A percentile compares a stretch with the other conserved stretches of the same genome.
Evolutionary conservation across 2,329 filamentous ascomycete species (phyloP).

Genomic region (Epichloe elymi): DNA sequence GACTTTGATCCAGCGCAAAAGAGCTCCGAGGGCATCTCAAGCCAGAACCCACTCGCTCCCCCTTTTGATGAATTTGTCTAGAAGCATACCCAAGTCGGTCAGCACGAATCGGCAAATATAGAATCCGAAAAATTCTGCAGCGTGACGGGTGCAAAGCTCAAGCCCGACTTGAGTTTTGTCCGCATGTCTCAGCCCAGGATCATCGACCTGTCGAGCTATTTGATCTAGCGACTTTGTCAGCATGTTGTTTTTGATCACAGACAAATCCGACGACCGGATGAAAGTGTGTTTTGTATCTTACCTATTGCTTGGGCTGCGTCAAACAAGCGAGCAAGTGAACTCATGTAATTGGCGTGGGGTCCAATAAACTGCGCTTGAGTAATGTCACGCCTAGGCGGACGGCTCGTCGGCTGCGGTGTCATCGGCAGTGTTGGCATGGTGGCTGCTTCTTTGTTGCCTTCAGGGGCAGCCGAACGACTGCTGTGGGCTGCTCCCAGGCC

Average conservation of each 20-base stretch:
- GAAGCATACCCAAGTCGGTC: constrained; percentile 64
- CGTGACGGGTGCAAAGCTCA: constrained; percentile 84
- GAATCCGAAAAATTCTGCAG: constrained; percentile 95
- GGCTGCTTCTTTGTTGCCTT: constrained; percentile 24
- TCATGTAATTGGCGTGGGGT: constrained; percentile 84
- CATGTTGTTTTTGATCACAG: neutral
- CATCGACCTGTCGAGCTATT: constrained; percentile 91
- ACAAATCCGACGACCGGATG: no score
- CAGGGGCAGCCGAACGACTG: constrained; percentile 12
- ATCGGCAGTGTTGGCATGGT: constrained; percentile 65
- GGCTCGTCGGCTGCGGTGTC: constrained; percentile 51
- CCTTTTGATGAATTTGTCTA: constrained; percentile 96
- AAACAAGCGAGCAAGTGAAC: constrained; percentile 75
- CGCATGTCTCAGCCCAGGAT: constrained; percentile 80
- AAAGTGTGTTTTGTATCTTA: constrained; percentile 24
- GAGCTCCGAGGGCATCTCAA: neutral
- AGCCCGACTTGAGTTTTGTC: constrained; percentile 91
- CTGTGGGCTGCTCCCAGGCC: constrained; percentile 39
- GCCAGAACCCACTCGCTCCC: constrained; percentile 78
- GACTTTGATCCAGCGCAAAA: neutral
- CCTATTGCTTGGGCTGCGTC: constrained; percentile 88
- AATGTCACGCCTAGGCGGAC: constrained; percentile 60
- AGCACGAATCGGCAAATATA: constrained; percentile 94
- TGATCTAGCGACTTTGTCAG: constrained; percentile 47
- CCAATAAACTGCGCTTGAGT: constrained; percentile 60